Evolutionary conservation across 208 protist genomes (phyloP).

Genomic region (Trypanosoma mega): DNA sequence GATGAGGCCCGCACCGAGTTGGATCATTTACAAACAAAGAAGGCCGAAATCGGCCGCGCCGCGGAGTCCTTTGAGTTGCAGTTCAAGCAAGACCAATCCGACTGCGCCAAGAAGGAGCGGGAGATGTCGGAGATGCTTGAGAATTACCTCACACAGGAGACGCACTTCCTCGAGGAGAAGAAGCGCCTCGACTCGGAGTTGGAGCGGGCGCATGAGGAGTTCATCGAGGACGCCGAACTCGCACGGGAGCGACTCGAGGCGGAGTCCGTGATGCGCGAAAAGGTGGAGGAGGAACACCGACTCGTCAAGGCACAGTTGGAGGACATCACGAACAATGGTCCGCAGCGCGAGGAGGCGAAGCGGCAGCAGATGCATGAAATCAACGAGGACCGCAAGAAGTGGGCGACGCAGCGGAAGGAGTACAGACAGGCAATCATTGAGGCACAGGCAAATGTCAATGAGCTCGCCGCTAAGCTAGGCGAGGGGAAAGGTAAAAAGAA

Average conservation of each 20-base stretch:
- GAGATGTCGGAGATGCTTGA: slow-evolving; percentile 73
- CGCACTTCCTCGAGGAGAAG: slow-evolving; percentile 50
- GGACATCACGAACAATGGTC: slow-evolving; percentile 52
- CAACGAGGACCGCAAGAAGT: slow-evolving; percentile 57
- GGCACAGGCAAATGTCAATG: slow-evolving; percentile 36
- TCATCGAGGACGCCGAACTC: slow-evolving; percentile 50
- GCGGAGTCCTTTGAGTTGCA: slow-evolving; percentile 75
- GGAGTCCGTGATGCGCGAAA: slow-evolving; percentile 51
- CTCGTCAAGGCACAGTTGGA: slow-evolving; percentile 48
- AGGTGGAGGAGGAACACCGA: slow-evolving; percentile 60
- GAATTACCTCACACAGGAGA: slow-evolving; percentile 56
- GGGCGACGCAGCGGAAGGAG: slow-evolving; percentile 59
- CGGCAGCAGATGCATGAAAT: slow-evolving; percentile 39
- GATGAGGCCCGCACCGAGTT: slow-evolving; percentile 80
- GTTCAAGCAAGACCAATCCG: slow-evolving; percentile 75
- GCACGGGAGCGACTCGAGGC: slow-evolving; percentile 46
- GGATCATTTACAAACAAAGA: slow-evolving; percentile 59
- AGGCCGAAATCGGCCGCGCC: slow-evolving; percentile 61
- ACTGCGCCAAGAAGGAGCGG: slow-evolving; percentile 56
- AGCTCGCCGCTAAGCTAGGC: slow-evolving; percentile 37
- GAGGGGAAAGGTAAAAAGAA: slow-evolving; percentile 11
- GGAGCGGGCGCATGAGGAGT: slow-evolving; percentile 35
- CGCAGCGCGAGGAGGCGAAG: slow-evolving; percentile 49
- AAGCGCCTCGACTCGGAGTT: slow-evolving; percentile 56
- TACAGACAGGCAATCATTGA: slow-evolving; percentile 47